phyloP scores from a whole-genome alignment of 176 grass and related monocot genomes.

The Thinopyrum elongatum region DNA sequence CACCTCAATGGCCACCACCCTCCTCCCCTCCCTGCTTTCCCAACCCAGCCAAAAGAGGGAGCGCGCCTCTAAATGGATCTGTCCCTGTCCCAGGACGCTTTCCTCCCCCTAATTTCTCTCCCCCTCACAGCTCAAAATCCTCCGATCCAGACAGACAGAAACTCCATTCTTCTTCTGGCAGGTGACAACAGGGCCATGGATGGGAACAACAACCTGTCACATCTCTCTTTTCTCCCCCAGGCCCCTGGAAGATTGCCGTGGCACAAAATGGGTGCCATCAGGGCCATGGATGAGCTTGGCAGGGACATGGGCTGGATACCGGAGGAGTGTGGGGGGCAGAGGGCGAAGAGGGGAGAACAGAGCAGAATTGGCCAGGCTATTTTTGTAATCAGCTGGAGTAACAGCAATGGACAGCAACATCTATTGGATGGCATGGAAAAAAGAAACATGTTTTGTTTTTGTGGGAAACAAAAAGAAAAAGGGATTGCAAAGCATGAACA shows the following conservation, averaged over 20 bases:
- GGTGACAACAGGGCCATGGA: not conserved
- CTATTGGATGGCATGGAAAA: too few species aligned
- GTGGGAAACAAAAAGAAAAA: not conserved
- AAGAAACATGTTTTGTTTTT: not conserved
- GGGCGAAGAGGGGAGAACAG: not conserved
- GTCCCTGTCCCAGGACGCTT: conserved; percentile 32
- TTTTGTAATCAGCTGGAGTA: conserved; percentile 24
- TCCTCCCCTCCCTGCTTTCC: conserved; percentile 22
- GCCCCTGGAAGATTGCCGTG: not conserved
- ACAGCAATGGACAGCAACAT: not conserved
- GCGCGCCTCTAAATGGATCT: not conserved
- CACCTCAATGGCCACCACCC: conserved; percentile 33
- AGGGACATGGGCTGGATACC: not conserved
- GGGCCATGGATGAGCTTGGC: not conserved
- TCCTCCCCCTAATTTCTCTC: not conserved
- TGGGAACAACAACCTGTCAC: not conserved
- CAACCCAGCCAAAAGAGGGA: not conserved
- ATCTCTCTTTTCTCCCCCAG: not conserved
- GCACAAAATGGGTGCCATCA: too few species aligned
- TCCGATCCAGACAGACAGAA: conserved; percentile 5
- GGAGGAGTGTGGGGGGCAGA: not conserved
- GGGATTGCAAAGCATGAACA: not conserved
- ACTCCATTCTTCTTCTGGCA: not conserved
- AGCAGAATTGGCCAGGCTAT: not conserved
- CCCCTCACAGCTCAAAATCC: not conserved